Evolutionary conservation across 495 filamentous ascomycete genomes (phyloP), one percentile per base, ranked within the genome.

Genomic region (Xylaria flabelliformis): DNA sequence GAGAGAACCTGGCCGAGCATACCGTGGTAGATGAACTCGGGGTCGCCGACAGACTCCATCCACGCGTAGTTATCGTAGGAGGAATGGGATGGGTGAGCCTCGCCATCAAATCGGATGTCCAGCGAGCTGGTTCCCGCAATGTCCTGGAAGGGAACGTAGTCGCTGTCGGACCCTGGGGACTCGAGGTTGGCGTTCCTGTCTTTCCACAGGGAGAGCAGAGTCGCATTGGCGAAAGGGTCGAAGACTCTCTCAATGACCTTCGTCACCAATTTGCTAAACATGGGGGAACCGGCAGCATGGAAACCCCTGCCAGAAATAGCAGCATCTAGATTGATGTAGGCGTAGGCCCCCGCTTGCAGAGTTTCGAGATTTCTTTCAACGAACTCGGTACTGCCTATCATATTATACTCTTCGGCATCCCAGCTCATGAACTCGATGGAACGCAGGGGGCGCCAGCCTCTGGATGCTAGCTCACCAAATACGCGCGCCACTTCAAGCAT

Each of bases 381-480:
- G 74, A 93, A 94, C 78, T 99, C 97, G 26, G 97, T 98, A 12
- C 93, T 96, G 17, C 96, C 96, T 67, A 98, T 94, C 44, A 95
- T 80, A 79, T 98, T 98, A 82, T 97, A 98, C 80, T 95, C 94
- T 75, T 91, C 91, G 39, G 86, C 96, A 78, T 99, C 96, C 96
- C 97, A 99, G 50, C 92, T 97, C 72, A 92, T 92, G 79, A 99
- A 99, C 76, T 94, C 91, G 75, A 99, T 97, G 19, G 93, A 95
- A 26, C 96, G 91, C 13, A 94, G 85, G n/a, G 96, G 96, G 29
- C 92, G 87, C 96, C 96, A 99, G 64, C 94, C 94, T 48, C 87
- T 87, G 17, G 80, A 82, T 21, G 88, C 82, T 9, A 99, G 86
- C 69, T 93, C 89, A 29, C 94, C 92, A 78, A 98, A 91, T 71